These are phyloP conservation scores for Triangularia verruculosa DNA, from an alignment of 2,329 filamentous ascomycete genomes.

Conservation along the genomic window DNA sequence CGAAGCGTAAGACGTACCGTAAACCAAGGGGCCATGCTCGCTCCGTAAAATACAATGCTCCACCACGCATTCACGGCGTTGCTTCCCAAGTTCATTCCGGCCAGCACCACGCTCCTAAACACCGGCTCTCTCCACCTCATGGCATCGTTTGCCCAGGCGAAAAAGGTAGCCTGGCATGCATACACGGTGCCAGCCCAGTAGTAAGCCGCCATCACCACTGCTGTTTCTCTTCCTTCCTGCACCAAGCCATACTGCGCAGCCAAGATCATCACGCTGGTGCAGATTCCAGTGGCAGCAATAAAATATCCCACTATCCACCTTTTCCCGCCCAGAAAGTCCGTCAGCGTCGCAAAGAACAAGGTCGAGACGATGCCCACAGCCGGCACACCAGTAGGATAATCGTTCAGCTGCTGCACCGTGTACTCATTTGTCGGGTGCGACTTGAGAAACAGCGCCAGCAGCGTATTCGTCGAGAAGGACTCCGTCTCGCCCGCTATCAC, in stretches of 20 bases:
- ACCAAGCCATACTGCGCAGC: slow-evolving; percentile 40
- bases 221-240: slow-evolving; percentile 40
- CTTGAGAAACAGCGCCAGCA: slow-evolving; percentile 52
- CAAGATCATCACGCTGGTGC: slow-evolving; percentile 61
- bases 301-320: slow-evolving; percentile 66
- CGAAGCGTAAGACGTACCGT: slow-evolving; percentile 42
- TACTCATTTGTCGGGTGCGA: slow-evolving; percentile 43
- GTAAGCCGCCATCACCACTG: slow-evolving; percentile 61
- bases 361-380: slow-evolving; percentile 59
- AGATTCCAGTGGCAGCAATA: slow-evolving; percentile 62
- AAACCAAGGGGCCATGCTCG: slow-evolving; percentile 64
- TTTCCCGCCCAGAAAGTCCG: slow-evolving; percentile 61
- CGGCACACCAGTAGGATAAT: slow-evolving; percentile 56
- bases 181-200: slow-evolving; percentile 70
- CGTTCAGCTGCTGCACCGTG: slow-evolving; percentile 50
- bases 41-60: slow-evolving; percentile 68
- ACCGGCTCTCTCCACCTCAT: slow-evolving; percentile 62
- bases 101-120: slow-evolving; percentile 64
- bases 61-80: slow-evolving; percentile 72
- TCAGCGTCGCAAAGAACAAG: slow-evolving; percentile 66
- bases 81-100: slow-evolving; percentile 68
- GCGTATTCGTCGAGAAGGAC: slow-evolving; percentile 63
- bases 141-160: slow-evolving; percentile 72
- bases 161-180: slow-evolving; percentile 71
- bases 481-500: slow-evolving; percentile 70